Evolutionary conservation across 257 asterid genomes (phyloP).

Genomic region (Linderniella brevidens): DNA sequence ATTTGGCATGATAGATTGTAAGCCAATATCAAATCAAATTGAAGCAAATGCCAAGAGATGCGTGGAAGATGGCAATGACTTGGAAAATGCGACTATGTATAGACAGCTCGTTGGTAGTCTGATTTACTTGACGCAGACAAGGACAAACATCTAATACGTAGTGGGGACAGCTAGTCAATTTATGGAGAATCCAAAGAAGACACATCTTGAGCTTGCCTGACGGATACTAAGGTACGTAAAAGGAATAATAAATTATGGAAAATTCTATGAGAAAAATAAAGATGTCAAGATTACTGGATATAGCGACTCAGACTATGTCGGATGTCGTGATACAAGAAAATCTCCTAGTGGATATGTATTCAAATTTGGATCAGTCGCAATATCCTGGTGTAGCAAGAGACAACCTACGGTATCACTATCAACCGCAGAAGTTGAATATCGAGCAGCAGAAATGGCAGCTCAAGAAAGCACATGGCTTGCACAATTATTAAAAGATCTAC

Average conservation of each 20-base stretch:
- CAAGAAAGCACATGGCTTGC: not conserved
- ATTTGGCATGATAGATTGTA: not conserved
- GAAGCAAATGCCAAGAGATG: not conserved
- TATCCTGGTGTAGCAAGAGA: slow-evolving; percentile 1
- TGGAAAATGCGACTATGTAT: not conserved
- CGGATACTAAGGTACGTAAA: not conserved
- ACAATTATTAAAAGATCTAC: not conserved
- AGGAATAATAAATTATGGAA: slow-evolving; percentile 1
- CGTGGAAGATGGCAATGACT: not conserved
- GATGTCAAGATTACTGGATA: not conserved
- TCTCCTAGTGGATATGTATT: slow-evolving; percentile 4
- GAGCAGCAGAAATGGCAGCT: not conserved
- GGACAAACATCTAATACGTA: not conserved
- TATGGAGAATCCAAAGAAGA: slow-evolving; percentile 10
- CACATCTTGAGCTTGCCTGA: too few relatives aligned
- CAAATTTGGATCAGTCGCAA: not conserved
- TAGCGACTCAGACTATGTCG: slow-evolving; percentile 1
- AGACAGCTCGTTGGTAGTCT: slow-evolving; percentile 1
- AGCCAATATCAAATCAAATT: not conserved
- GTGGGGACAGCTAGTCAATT: not conserved
- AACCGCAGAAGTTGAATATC: not conserved
- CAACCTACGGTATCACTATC: not conserved
- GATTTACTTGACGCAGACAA: slow-evolving; percentile 1
- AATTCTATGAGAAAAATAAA: not conserved
- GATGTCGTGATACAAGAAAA: slow-evolving; percentile 1